These are phyloP conservation scores for Macrolepiota fuliginosa DNA, from an alignment of 768 basidiomycete genomes.

Conservation along the genomic window DNA sequence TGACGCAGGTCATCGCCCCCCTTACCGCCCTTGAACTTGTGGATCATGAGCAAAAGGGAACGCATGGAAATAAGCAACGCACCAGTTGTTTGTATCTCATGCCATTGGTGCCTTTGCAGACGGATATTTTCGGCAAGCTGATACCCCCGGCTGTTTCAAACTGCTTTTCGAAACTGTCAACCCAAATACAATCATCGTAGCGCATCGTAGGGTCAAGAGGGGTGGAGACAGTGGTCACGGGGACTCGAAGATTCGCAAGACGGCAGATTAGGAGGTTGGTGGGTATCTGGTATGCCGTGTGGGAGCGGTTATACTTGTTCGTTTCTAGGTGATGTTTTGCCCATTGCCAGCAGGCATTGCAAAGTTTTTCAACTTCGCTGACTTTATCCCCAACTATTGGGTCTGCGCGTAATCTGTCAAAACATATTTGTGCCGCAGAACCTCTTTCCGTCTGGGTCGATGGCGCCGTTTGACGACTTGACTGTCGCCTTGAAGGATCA, in stretches of 20 bases:
- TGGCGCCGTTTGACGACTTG: slow-evolving; percentile 39
- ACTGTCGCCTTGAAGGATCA: slow-evolving; percentile 36
- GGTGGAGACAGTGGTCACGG: slow-evolving; percentile 74
- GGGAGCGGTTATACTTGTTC: slow-evolving; percentile 17
- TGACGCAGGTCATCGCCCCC: slow-evolving; percentile 91
- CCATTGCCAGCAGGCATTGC: slow-evolving; percentile 70
- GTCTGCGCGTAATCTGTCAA: slow-evolving; percentile 49
- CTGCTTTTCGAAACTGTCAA: slow-evolving; percentile 53
- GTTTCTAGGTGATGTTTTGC: slow-evolving; percentile 57
- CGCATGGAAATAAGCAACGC: slow-evolving; percentile 22
- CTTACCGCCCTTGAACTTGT: slow-evolving; percentile 82
- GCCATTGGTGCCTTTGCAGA: slow-evolving; percentile 69
- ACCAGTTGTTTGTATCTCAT: slow-evolving; percentile 77
- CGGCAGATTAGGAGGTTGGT: slow-evolving; percentile 40
- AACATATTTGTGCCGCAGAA: slow-evolving; percentile 62
- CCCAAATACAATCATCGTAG: slow-evolving; percentile 72
- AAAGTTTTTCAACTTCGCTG: slow-evolving; percentile 54
- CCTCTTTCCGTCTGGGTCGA: slow-evolving; percentile 56
- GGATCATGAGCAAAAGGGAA: slow-evolving; percentile 6
- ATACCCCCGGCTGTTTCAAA: slow-evolving; percentile 76
- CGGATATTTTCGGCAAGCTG: slow-evolving; percentile 78
- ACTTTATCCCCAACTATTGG: slow-evolving; percentile 36
- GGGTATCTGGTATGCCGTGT: slow-evolving; percentile 20
- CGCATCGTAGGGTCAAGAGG: slow-evolving; percentile 65
- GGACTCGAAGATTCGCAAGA: slow-evolving; percentile 62